Conservation (phyloP, 306 rosid genomes). For the Comarum palustre region DNA sequence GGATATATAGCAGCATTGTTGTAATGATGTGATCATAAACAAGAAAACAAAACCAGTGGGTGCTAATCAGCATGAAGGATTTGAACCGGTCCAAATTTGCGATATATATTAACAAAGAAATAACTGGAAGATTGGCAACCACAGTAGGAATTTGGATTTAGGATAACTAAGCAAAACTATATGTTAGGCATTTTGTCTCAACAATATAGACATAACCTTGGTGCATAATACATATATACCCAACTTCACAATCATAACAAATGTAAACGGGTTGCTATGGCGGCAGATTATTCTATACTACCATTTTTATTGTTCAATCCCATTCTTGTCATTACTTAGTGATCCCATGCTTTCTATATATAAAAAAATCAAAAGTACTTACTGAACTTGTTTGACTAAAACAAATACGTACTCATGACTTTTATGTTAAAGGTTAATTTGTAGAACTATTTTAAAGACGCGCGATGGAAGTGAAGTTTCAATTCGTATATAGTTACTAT, state of each 20-base stretch:
- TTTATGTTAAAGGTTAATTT: neutral
- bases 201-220: neutral
- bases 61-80: neutral
- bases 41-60: slow-evolving; percentile 7
- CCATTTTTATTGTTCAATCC: neutral
- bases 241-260: neutral
- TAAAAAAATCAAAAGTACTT: neutral
- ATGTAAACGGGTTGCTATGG: slow-evolving; percentile 1
- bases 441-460: no score
- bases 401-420: neutral
- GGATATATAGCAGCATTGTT: slow-evolving; percentile 18
- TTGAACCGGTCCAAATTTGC: neutral
- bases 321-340: neutral
- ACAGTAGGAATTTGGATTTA: neutral
- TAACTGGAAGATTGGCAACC: slow-evolving; percentile 7
- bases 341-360: neutral
- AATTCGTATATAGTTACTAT: no score
- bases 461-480: neutral
- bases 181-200: neutral
- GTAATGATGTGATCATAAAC: slow-evolving; percentile 5
- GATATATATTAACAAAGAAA: neutral
- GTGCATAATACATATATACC: neutral
- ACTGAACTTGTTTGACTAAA: neutral
- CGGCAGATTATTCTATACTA: neutral
- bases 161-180: neutral